Evolutionary conservation across 2,329 filamentous ascomycete species (phyloP).

Genomic region (Neoarthrinium moseri): DNA sequence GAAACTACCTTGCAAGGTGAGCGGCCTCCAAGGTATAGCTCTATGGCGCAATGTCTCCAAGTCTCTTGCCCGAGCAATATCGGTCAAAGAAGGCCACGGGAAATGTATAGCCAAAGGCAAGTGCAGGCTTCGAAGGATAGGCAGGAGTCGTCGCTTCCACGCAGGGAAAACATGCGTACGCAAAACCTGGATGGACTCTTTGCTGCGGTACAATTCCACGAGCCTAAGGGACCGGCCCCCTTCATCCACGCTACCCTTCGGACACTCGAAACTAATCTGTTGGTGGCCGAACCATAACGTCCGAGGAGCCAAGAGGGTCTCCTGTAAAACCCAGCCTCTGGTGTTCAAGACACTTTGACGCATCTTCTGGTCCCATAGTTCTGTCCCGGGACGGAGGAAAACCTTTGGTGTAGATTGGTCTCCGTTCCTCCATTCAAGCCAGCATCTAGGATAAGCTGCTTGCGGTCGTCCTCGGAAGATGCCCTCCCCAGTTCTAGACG

Average conservation of each 20-base stretch:
- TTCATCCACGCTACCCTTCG: slow-evolving; percentile 10
- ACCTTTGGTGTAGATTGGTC: background rate
- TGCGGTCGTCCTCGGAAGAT: slow-evolving; percentile 4
- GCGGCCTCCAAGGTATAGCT: too few relatives aligned
- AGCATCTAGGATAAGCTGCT: slow-evolving; percentile 2
- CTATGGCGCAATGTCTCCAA: too few relatives aligned
- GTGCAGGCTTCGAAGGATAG: slow-evolving; percentile 6
- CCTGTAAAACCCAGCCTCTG: slow-evolving; percentile 8
- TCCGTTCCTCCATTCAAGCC: slow-evolving; percentile 7
- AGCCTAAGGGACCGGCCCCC: slow-evolving; percentile 6
- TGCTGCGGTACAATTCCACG: slow-evolving; percentile 9
- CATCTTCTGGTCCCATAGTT: slow-evolving; percentile 11
- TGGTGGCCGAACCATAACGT: slow-evolving; percentile 8
- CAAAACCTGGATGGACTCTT: slow-evolving; percentile 7
- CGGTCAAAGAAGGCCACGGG: slow-evolving; percentile 8
- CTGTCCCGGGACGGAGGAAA: slow-evolving; percentile 4
- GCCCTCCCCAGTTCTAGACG: slow-evolving; percentile 4
- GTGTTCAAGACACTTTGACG: slow-evolving; percentile 8
- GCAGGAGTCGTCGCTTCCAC: slow-evolving; percentile 7
- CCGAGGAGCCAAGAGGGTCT: slow-evolving; percentile 9
- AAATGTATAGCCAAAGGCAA: slow-evolving; percentile 2
- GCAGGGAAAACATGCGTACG: background rate
- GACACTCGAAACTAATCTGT: slow-evolving; percentile 8
- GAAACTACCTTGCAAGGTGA: too few relatives aligned
- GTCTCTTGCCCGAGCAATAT: slow-evolving; percentile 6